phyloP scores from a whole-genome alignment of 2,329 filamentous ascomycete species.

The Neurospora sp. region DNA sequence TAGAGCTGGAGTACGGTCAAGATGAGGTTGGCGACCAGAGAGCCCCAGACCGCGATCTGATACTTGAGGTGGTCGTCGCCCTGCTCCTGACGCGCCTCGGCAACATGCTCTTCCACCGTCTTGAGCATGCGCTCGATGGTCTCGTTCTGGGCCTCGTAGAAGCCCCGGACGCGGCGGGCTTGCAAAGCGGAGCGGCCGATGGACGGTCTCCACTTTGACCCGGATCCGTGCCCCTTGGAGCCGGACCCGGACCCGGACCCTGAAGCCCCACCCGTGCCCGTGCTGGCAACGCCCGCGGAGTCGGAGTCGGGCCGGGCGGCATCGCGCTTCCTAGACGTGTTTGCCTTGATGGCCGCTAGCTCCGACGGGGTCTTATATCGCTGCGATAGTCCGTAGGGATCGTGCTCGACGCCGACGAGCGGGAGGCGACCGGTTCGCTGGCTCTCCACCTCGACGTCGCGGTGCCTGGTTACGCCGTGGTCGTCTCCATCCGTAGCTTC shows the following conservation, averaged over 20 bases:
- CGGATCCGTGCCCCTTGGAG: constrained; percentile 9
- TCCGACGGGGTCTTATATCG: constrained; percentile 70
- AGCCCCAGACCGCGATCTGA: constrained; percentile 55
- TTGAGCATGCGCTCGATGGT: constrained; percentile 88
- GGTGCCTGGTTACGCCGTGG: constrained; percentile 16
- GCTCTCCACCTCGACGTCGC: constrained; percentile 44
- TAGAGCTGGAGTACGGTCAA: constrained; percentile 79
- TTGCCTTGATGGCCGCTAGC: constrained; percentile 67
- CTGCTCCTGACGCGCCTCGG: constrained; percentile 69
- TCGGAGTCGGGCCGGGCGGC: constrained; percentile 18
- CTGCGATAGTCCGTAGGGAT: constrained; percentile 71
- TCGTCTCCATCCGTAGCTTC: constrained; percentile 15
- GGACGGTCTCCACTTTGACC: constrained; percentile 19
- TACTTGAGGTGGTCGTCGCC: constrained; percentile 71
- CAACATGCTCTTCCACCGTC: constrained; percentile 81
- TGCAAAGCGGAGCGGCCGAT: constrained; percentile 24
- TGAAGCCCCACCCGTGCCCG: background rate
- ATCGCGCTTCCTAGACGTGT: constrained; percentile 66
- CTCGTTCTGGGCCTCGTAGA: constrained; percentile 87
- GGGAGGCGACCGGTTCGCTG: constrained; percentile 42
- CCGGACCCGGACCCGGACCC: background rate
- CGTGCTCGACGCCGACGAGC: constrained; percentile 52
- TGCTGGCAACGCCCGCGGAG: background rate
- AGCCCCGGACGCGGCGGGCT: constrained; percentile 50
- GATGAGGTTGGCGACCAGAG: constrained; percentile 69